Percentiles rank a stretch among this genome's conserved stretches.
Evolutionary conservation across 345 rosid species (phyloP).

Genomic region (Theobroma cacao): DNA sequence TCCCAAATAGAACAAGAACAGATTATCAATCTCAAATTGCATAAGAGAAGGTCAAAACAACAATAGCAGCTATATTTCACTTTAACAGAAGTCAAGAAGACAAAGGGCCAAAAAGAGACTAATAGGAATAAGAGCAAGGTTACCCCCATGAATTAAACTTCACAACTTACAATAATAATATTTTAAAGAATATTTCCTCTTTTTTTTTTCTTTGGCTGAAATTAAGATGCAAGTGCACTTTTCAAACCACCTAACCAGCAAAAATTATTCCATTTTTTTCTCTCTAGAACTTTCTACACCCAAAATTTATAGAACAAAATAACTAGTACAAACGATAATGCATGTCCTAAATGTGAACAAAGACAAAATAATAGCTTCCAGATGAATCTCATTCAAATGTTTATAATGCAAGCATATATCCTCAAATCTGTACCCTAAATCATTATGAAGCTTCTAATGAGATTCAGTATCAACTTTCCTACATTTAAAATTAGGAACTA

Average conservation of each 20-base stretch:
- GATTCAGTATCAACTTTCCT: background rate
- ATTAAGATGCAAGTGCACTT: background rate
- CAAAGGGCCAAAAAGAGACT: background rate
- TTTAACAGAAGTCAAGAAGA: background rate
- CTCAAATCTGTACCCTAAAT: background rate
- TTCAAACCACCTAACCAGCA: background rate
- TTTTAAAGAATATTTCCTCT: background rate
- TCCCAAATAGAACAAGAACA: background rate
- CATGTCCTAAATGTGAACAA: background rate
- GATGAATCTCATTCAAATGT: background rate
- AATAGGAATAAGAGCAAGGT: conserved; percentile 8
- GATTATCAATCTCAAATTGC: background rate
- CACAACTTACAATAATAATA: background rate
- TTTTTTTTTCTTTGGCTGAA: background rate
- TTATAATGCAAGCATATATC: background rate
- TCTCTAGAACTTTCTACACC: background rate
- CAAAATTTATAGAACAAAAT: background rate
- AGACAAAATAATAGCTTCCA: background rate
- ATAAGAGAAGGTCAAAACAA: conserved; percentile 1
- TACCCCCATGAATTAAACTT: background rate
- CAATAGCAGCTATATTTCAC: background rate
- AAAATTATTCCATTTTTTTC: background rate
- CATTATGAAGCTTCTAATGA: background rate
- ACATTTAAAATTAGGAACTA: background rate
- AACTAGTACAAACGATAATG: background rate